Evolutionary conservation across 192 early-diverging fungal genomes (phyloP), one percentile per base, ranked within the genome.

Genomic region (Allomyces macrogynus): DNA sequence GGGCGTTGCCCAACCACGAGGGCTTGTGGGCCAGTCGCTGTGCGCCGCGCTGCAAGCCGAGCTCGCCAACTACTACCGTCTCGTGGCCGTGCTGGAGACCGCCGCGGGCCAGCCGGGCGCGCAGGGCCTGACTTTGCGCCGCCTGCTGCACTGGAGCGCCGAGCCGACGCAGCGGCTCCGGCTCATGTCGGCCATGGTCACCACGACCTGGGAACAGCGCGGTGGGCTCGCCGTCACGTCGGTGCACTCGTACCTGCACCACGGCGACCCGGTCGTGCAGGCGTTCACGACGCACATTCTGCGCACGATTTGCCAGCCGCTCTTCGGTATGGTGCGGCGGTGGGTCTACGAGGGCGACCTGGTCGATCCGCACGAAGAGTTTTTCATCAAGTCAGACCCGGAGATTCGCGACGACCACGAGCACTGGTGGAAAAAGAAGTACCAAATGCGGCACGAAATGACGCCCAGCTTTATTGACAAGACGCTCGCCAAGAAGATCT

Each of bases 261-360:
- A 99, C 71, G 95, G 95, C 0, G 93, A 99, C 69, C 91, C 95
- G 14, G 84, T 90, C 26, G 83, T 89, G 63, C 81, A 87, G 66
- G 61, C 81, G 23, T 92, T 91, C 72, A 83, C 91, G 12, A 74
- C 80, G 44, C 71, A 82, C 24, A 78, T 94, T 65, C 74, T 97
- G 44, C 80, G 81, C 67, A 77, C 84, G 61, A 78, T 88, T 1
- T 85, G 91, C 0, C 76, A 74, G 43, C 95, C 95, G n/a, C 95
- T 99, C 71, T 93, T 84, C 70, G 80, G 83, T 64, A 92, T 92
- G 78, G 77, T 99, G 20, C 80, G 81, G 62, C 80, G 82, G 32
- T 99, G 95, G 95, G 82, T 99, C 20, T 92, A 87, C 43, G 87
- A 90, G 64, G 95, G 95, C 27, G 92, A 94, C 73, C 76, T 99